phyloP scores from a whole-genome alignment of 495 filamentous ascomycete genomes.

The Pseudomonodictys pantanalensis region DNA sequence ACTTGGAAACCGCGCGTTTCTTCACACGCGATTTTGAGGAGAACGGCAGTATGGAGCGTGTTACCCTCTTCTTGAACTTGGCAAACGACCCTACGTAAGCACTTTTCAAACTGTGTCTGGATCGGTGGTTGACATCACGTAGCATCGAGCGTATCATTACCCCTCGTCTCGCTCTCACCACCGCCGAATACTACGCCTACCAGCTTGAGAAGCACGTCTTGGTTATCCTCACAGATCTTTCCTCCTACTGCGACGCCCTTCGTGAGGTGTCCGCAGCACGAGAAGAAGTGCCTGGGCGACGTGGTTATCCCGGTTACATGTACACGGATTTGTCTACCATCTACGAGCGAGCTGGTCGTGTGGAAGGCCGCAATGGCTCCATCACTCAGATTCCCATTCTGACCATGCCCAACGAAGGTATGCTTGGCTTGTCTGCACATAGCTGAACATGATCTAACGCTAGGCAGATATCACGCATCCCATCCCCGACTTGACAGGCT shows the following conservation, averaged over 20 bases:
- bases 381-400: constrained; percentile 99
- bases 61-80: constrained; percentile 96
- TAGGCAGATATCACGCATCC: constrained; percentile 99
- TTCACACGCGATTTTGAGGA: constrained; percentile 99
- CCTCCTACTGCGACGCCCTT: constrained; percentile 96
- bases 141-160: constrained; percentile 99
- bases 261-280: constrained; percentile 96
- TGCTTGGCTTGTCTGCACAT: constrained; percentile 2
- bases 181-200: constrained; percentile 99
- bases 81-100: constrained; percentile 96
- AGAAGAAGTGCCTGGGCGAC: constrained; percentile 99
- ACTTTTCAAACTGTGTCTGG: background rate
- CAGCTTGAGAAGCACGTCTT: constrained; percentile 99
- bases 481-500: constrained; percentile 97
- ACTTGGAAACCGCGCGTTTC: constrained; percentile 97
- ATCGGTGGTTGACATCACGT: constrained; percentile 15
- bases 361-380: constrained; percentile 93
- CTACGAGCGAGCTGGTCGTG: constrained; percentile 98
- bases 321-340: constrained; percentile 99
- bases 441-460: constrained; percentile 4
- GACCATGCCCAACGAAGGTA: constrained; percentile 98
- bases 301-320: constrained; percentile 99
- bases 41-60: constrained; percentile 97
- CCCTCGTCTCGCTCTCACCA: constrained; percentile 95
- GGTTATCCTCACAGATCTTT: constrained; percentile 96